Percentiles rank a stretch among this genome's conserved stretches.
Evolutionary conservation across 2,329 filamentous ascomycete genomes (phyloP).

Genomic region (Dendrostoma leiphaemia): DNA sequence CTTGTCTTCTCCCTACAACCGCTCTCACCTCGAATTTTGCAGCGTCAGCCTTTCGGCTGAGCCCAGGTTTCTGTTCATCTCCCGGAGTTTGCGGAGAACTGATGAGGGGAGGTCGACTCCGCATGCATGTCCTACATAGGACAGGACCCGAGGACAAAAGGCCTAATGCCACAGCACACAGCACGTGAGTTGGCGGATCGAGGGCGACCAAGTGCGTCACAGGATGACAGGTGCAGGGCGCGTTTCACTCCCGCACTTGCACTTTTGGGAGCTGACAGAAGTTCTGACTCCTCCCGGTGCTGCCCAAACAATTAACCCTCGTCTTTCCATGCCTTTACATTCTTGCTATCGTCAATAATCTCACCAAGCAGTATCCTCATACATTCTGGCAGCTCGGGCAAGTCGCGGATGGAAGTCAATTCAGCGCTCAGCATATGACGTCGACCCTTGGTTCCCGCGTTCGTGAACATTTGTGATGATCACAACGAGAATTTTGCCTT

Average conservation of each 20-base stretch:
- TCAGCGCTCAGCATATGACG: slow-evolving; percentile 5
- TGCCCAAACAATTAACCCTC: neutral
- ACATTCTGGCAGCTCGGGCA: too few relatives aligned
- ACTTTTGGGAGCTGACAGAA: neutral
- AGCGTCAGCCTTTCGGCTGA: too few relatives aligned
- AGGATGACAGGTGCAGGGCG: slow-evolving; percentile 13
- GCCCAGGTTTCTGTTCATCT: too few relatives aligned
- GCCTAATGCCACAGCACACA: too few relatives aligned
- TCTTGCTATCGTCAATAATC: neutral
- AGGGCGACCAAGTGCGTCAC: slow-evolving; percentile 7
- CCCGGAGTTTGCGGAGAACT: too few relatives aligned
- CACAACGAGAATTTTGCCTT: neutral
- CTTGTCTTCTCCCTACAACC: too few relatives aligned
- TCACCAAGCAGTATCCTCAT: too few relatives aligned
- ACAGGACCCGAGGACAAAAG: neutral
- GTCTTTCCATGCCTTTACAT: too few relatives aligned
- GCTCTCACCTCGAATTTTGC: too few relatives aligned
- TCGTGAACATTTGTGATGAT: neutral
- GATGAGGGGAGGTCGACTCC: too few relatives aligned
- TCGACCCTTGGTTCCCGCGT: neutral
- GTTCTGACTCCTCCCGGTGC: neutral
- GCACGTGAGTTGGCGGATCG: slow-evolving; percentile 19
- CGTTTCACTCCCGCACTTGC: too few relatives aligned
- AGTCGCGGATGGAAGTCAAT: neutral
- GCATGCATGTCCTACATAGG: neutral